Evolutionary conservation across 768 basidiomycete genomes (phyloP), one percentile per base, ranked within the genome.

Genomic region (Mycena vitilis): DNA sequence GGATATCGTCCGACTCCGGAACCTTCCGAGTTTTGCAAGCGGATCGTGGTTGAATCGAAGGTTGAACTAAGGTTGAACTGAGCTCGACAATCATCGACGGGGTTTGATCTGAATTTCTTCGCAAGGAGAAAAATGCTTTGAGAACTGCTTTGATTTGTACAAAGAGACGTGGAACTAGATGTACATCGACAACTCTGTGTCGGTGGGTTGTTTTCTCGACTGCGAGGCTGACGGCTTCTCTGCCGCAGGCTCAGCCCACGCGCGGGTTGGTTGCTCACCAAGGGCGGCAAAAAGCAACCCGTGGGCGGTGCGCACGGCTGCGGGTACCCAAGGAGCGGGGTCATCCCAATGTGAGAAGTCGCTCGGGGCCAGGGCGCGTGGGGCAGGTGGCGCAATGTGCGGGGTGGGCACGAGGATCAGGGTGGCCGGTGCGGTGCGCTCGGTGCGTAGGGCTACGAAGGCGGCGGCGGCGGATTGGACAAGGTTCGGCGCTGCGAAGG

Each of bases 401-500:
- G 83, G 76, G 4, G 83, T 83, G 15, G 89, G 88, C 7, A 89
- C 75, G 37, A 89, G 82, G 25, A 89, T 65, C 15, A 85, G 74
- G 16, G 79, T 79, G 4, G 77, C 78, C 2, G 74, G 42, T 10
- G 69, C 61, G 18, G 63, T 40, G 51, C 60, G 54, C 49, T 76
- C 66, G 61, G 69, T 73, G 11, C 81, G 74, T 49, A 83, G 74
- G 16, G 84, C 79, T 63, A 90, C 74, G 66, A 90, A 80, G 2
- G 89, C 81, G 6, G 89, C 88, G 0, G 88, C 84, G 1, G 86
- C 84, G 7, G 84, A 83, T 68, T 84, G 85, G 52, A 89, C 73
- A 40, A 91, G 79, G 69, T 90, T 90, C 18, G 89, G 89, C 4
- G 89, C 85, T 4, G 81, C 73, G 60, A 89, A 89, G 1, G 74